Percentiles rank a stretch among this genome's conserved stretches.
Evolutionary conservation across 805 yeast species (phyloP).

Genomic region (Saccharomycopsis fodiens): DNA sequence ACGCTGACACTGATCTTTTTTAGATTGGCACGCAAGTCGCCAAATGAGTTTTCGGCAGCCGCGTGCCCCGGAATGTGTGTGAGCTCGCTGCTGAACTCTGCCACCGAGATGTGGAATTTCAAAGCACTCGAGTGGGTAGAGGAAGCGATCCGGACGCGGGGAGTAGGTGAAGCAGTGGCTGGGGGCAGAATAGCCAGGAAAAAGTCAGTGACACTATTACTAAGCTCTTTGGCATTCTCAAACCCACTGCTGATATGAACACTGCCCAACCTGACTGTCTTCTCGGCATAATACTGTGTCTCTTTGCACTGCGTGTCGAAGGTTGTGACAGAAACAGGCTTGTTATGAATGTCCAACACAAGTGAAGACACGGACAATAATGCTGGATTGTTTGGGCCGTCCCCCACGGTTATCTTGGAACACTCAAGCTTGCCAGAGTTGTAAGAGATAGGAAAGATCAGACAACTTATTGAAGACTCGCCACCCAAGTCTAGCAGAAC

Average conservation of each 20-base stretch:
- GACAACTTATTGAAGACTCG: too few species aligned
- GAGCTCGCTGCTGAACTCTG: not conserved
- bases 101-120: slow-evolving; percentile 9
- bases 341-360: not conserved
- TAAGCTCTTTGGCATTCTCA: not conserved
- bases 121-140: slow-evolving; percentile 7
- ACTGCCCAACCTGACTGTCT: slow-evolving; percentile 1
- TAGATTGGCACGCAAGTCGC: slow-evolving; percentile 4
- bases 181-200: too few species aligned
- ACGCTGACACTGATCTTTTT: slow-evolving; percentile 6
- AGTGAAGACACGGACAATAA: too few species aligned
- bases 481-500: too few species aligned
- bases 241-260: not conserved
- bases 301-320: slow-evolving; percentile 13
- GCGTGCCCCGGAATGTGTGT: too few species aligned
- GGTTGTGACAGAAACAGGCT: slow-evolving; percentile 1
- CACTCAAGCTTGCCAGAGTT: not conserved
- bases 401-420: too few species aligned
- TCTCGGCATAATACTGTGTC: slow-evolving; percentile 2
- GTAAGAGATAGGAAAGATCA: slow-evolving; percentile 13
- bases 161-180: too few species aligned
- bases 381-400: too few species aligned
- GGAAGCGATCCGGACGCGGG: too few species aligned
- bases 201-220: not conserved
- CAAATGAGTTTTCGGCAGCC: too few species aligned